A percentile compares a stretch with the other conserved stretches of the same genome.
Conservation (phyloP, 495 filamentous ascomycete genomes). For the Beverwykella pulmonaria region DNA sequence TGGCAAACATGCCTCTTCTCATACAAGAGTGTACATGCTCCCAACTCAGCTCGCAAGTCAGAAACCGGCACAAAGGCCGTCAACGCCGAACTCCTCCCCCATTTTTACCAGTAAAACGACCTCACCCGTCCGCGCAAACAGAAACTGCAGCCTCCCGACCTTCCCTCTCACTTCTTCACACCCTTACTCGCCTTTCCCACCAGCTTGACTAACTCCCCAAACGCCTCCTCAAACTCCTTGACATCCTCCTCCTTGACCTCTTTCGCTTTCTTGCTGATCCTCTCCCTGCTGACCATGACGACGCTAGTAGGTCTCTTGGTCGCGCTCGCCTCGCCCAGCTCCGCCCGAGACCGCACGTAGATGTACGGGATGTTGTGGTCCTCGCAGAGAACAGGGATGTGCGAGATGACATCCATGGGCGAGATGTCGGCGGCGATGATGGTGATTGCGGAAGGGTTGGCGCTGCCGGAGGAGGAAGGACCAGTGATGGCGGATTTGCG, state of each 20-base stretch:
- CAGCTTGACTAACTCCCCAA: slow-evolving; percentile 35
- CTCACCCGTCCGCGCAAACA: neutral
- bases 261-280: slow-evolving; percentile 52
- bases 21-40: neutral
- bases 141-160: neutral
- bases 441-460: slow-evolving; percentile 70
- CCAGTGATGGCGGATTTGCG: slow-evolving; percentile 73
- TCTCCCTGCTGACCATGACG: slow-evolving; percentile 72
- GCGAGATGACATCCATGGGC: slow-evolving; percentile 95
- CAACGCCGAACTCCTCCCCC: slow-evolving; percentile 1
- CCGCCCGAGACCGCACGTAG: slow-evolving; percentile 82
- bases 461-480: slow-evolving; percentile 49
- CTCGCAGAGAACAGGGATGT: slow-evolving; percentile 96
- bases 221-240: slow-evolving; percentile 32
- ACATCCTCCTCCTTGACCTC: slow-evolving; percentile 49
- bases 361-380: slow-evolving; percentile 94
- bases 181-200: slow-evolving; percentile 32
- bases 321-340: slow-evolving; percentile 85
- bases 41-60: neutral
- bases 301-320: slow-evolving; percentile 97
- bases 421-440: slow-evolving; percentile 96
- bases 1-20: neutral
- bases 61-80: neutral
- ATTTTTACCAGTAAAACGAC: neutral
- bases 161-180: slow-evolving; percentile 28